Conservation (phyloP, 73 alveolate genomes). For the Durusdinium trenchii region DNA sequence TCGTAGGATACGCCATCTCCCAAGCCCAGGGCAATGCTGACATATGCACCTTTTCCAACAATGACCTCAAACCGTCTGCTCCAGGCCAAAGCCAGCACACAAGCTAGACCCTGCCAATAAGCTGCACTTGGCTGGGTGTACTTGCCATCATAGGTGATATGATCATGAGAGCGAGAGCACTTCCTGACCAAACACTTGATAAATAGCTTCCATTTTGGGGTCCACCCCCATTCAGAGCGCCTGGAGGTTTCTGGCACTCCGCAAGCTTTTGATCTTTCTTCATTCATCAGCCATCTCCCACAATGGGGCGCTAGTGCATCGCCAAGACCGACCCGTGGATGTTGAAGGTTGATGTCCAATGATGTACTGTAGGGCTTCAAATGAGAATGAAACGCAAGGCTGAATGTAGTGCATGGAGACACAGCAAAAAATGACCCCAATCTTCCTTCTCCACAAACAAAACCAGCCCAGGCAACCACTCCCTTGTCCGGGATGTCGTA, state of each 20-base stretch:
- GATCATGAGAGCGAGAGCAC: too few relatives aligned
- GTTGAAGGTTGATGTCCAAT: not conserved
- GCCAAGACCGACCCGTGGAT: not conserved
- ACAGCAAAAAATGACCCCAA: not conserved
- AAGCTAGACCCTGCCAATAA: too few relatives aligned
- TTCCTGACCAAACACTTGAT: too few relatives aligned
- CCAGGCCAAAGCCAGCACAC: too few relatives aligned
- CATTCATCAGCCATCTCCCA: not conserved
- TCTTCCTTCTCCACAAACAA: not conserved
- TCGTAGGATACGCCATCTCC: too few relatives aligned
- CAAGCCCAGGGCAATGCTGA: too few relatives aligned
- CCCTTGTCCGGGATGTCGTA: not conserved
- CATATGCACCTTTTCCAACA: too few relatives aligned
- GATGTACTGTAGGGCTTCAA: not conserved
- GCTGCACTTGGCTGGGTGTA: too few relatives aligned
- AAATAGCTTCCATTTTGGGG: not conserved
- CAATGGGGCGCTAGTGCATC: not conserved
- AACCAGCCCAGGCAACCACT: not conserved
- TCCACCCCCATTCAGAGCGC: not conserved
- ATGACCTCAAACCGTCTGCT: too few relatives aligned
- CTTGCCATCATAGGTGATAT: too few relatives aligned
- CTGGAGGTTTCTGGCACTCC: not conserved
- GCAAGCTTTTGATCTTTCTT: not conserved
- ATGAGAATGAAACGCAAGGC: not conserved
- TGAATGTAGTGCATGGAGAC: not conserved